phyloP scores from a whole-genome alignment of 495 filamentous ascomycete species.

The Neurospora terricola region DNA sequence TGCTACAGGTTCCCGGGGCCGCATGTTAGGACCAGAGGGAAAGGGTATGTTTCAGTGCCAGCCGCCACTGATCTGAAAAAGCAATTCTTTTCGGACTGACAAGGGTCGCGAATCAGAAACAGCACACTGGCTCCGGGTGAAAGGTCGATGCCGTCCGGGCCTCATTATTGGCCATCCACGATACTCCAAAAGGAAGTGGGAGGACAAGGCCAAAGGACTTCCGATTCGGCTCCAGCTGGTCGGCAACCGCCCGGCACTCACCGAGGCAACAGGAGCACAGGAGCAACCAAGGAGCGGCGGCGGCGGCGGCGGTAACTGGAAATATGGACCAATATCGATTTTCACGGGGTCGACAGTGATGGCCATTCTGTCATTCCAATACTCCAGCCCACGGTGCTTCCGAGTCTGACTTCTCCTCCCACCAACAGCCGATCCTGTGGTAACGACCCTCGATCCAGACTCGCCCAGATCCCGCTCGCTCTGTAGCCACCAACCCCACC shows the following conservation, averaged over 20 bases:
- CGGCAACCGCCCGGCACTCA: background rate
- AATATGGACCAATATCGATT: background rate
- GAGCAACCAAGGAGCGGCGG: background rate
- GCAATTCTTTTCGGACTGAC: slow-evolving; percentile 3
- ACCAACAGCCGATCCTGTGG: background rate
- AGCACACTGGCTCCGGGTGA: background rate
- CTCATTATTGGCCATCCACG: slow-evolving; percentile 1
- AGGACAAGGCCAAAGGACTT: background rate
- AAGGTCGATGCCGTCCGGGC: background rate
- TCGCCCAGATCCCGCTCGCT: background rate
- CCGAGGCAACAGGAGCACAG: background rate
- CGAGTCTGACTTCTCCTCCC: background rate
- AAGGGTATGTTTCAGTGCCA: slow-evolving; percentile 18
- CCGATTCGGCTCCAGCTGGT: background rate
- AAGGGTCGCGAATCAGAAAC: slow-evolving; percentile 10
- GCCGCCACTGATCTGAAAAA: slow-evolving; percentile 12
- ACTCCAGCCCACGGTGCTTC: background rate
- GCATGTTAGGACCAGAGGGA: slow-evolving; percentile 12
- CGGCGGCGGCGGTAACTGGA: background rate
- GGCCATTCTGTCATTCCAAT: background rate
- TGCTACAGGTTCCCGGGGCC: background rate
- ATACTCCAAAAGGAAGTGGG: background rate
- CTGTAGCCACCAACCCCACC: slow-evolving; percentile 5
- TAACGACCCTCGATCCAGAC: background rate
- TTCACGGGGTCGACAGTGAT: background rate